These are phyloP conservation scores for Lumnitzera littorea DNA, from an alignment of 345 rosid genomes.

Conservation along the genomic window DNA sequence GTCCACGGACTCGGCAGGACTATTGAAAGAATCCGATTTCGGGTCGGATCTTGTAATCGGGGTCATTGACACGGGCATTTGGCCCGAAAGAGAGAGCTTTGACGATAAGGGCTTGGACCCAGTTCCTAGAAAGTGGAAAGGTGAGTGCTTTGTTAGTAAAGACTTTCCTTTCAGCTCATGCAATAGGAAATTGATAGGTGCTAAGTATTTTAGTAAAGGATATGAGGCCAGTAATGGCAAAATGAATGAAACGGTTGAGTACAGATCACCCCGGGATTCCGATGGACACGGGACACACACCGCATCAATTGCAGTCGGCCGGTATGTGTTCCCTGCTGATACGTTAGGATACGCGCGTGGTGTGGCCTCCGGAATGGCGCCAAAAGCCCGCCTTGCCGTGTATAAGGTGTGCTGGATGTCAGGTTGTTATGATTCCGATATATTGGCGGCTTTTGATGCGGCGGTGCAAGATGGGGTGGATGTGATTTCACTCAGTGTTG, in stretches of 20 bases:
- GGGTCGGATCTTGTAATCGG: constrained; percentile 96
- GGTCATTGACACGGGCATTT: constrained; percentile 83
- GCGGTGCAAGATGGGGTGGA: constrained; percentile 84
- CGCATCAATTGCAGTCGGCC: constrained; percentile 73
- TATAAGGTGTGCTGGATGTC: constrained; percentile 93
- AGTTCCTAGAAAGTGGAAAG: constrained; percentile 76
- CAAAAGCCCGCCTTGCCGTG: constrained; percentile 76
- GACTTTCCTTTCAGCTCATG: constrained; percentile 48
- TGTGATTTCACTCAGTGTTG: constrained; percentile 79
- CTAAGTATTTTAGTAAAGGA: constrained; percentile 62
- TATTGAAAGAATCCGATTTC: constrained; percentile 73
- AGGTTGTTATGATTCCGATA: constrained; percentile 92
- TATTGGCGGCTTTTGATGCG: constrained; percentile 76
- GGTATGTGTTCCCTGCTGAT: constrained; percentile 72
- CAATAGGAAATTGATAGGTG: constrained; percentile 77
- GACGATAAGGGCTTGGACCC: constrained; percentile 70
- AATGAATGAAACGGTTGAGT: constrained; percentile 65
- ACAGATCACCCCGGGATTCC: constrained; percentile 73
- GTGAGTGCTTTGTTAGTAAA: constrained; percentile 32
- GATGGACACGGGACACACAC: constrained; percentile 95
- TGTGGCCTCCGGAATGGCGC: constrained; percentile 90
- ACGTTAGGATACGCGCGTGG: constrained; percentile 78
- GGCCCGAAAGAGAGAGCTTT: constrained; percentile 90
- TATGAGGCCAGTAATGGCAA: constrained; percentile 70
- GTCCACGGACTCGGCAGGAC: constrained; percentile 56